These are phyloP conservation scores for Suzukiozyma palmioleophila DNA, from an alignment of 1,139 yeast species.

Conservation along the genomic window DNA sequence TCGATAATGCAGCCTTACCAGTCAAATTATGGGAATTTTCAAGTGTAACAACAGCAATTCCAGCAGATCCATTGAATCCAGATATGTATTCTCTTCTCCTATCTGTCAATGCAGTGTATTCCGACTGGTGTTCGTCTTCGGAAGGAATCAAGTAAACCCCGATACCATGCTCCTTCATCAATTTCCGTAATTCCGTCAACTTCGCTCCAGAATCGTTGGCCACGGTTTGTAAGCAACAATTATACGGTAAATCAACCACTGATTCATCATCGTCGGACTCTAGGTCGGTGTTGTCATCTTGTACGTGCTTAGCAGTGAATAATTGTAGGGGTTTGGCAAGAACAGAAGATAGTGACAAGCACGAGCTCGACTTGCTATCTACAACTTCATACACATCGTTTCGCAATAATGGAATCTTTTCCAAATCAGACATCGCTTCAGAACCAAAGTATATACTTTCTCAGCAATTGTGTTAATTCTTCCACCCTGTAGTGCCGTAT, in stretches of 20 bases:
- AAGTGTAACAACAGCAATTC: constrained; percentile 48
- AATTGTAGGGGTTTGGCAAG: not conserved
- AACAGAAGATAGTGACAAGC: not conserved
- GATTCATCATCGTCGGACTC: not conserved
- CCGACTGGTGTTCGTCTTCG: constrained; percentile 59
- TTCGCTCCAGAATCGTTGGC: constrained; percentile 7
- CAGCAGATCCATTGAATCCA: constrained; percentile 58
- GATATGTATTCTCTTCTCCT: constrained; percentile 46
- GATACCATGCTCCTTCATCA: constrained; percentile 39
- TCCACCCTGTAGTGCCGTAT: too few relatives aligned
- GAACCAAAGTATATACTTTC: too few relatives aligned
- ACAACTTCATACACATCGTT: not conserved
- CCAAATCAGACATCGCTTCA: not conserved
- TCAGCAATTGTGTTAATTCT: too few relatives aligned
- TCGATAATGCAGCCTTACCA: constrained; percentile 47
- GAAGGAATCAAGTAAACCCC: constrained; percentile 54
- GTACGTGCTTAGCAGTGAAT: not conserved
- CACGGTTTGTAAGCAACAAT: not conserved
- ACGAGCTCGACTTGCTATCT: not conserved
- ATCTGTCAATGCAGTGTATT: constrained; percentile 48
- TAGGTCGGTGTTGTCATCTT: not conserved
- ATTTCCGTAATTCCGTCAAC: constrained; percentile 29
- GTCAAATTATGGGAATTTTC: constrained; percentile 23
- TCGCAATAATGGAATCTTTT: not conserved
- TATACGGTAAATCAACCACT: not conserved